Conservation (phyloP, 2,329 filamentous ascomycete species). For the Mycogone perniciosa region DNA sequence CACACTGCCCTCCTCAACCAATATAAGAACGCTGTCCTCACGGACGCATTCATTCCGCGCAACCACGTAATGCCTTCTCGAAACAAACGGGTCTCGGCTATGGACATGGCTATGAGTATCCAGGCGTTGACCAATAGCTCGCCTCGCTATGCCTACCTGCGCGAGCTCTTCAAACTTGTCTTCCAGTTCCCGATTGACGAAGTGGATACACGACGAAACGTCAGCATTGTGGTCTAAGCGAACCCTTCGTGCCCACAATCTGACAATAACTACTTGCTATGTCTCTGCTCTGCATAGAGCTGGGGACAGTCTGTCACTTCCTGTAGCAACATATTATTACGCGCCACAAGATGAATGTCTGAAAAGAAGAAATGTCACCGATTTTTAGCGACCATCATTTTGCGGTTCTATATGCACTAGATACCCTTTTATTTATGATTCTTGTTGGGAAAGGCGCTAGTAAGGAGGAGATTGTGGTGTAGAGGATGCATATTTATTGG, state of each 20-base stretch:
- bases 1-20: constrained; percentile 67
- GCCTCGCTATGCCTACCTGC: constrained; percentile 67
- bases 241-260: neutral
- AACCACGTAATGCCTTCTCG: constrained; percentile 38
- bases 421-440: constrained; percentile 13
- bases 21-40: constrained; percentile 74
- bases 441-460: constrained; percentile 6
- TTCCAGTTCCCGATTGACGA: constrained; percentile 82
- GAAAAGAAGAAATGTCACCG: neutral
- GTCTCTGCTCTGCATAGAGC: neutral
- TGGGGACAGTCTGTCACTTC: neutral
- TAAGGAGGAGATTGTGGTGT: neutral
- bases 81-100: constrained; percentile 56
- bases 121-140: constrained; percentile 64
- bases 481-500: neutral
- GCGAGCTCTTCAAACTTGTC: constrained; percentile 75
- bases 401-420: constrained; percentile 9
- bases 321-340: neutral
- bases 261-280: neutral
- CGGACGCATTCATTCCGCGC: constrained; percentile 54
- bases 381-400: constrained; percentile 5
- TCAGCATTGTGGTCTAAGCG: constrained; percentile 51
- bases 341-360: neutral
- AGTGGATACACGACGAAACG: constrained; percentile 58
- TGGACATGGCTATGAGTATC: constrained; percentile 77